Evolutionary conservation across 2,329 filamentous ascomycete species (phyloP).

Genomic region (Graphilbum fragrans): DNA sequence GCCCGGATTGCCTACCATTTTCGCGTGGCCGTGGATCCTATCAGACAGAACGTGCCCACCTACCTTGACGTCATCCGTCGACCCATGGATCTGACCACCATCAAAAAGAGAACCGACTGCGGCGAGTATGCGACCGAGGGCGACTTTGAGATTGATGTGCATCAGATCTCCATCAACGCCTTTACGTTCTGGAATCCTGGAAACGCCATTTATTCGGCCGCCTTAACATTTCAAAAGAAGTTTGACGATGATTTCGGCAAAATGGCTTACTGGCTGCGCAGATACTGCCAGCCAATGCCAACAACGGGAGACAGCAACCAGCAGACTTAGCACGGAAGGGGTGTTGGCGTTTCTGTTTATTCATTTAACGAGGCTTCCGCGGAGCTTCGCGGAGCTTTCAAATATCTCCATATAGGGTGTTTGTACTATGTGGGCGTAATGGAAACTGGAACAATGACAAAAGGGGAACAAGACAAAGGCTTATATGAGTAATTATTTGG

Average conservation of each 20-base stretch:
- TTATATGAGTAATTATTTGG: no score
- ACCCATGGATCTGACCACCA: conserved; percentile 50
- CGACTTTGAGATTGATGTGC: conserved; percentile 45
- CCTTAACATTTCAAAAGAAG: conserved; percentile 44
- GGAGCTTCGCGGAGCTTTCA: no score
- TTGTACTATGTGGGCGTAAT: no score
- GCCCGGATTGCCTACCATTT: conserved; percentile 53
- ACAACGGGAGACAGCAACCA: no score
- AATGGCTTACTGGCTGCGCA: conserved; percentile 48
- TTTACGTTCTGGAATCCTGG: conserved; percentile 49
- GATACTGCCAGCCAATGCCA: no score
- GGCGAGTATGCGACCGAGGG: conserved; percentile 36
- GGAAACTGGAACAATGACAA: no score
- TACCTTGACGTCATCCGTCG: conserved; percentile 48
- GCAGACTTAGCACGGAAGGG: no score
- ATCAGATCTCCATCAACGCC: conserved; percentile 51
- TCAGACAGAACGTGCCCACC: conserved; percentile 43
- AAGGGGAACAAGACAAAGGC: no score
- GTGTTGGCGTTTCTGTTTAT: no score
- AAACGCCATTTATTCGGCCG: conserved; percentile 41
- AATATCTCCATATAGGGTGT: no score
- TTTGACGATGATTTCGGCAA: conserved; percentile 33
- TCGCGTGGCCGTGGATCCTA: conserved; percentile 45
- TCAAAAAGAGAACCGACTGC: conserved; percentile 47
- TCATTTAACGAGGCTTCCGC: no score